phyloP scores from a whole-genome alignment of 2,329 filamentous ascomycete species.

The Chaetomium strumarium region DNA sequence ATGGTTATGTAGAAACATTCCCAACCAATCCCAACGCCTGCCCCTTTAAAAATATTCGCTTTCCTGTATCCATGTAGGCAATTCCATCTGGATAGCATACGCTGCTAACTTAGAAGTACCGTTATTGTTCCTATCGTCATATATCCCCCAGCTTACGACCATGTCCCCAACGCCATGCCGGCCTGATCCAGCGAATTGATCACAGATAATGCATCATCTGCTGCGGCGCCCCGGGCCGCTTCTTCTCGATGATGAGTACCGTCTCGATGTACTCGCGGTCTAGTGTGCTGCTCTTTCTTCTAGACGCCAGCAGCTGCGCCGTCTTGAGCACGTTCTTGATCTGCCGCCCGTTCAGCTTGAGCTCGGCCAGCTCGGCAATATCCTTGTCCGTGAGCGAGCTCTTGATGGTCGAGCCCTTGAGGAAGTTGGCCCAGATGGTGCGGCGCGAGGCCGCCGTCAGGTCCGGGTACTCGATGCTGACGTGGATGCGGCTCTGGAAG shows the following conservation, averaged over 20 bases:
- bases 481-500: conserved; percentile 44
- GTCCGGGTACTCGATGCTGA: conserved; percentile 41
- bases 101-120: no score
- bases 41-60: no score
- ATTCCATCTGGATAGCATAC: no score
- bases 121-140: no score
- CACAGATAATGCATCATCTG: conserved; percentile 23
- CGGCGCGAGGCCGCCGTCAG: conserved; percentile 33
- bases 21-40: no score
- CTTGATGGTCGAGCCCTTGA: conserved; percentile 29
- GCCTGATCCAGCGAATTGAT: not conserved
- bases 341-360: conserved; percentile 31
- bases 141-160: no score
- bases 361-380: conserved; percentile 35
- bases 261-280: conserved; percentile 29
- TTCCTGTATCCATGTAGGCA: no score
- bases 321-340: conserved; percentile 36
- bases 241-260: conserved; percentile 27
- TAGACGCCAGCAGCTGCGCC: conserved; percentile 28
- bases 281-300: conserved; percentile 32
- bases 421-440: conserved; percentile 37
- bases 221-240: conserved; percentile 23
- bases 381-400: conserved; percentile 29
- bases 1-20: no score
- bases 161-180: not conserved